Conservation (phyloP, 495 filamentous ascomycete species). For the Hypoxylon perforatum region DNA sequence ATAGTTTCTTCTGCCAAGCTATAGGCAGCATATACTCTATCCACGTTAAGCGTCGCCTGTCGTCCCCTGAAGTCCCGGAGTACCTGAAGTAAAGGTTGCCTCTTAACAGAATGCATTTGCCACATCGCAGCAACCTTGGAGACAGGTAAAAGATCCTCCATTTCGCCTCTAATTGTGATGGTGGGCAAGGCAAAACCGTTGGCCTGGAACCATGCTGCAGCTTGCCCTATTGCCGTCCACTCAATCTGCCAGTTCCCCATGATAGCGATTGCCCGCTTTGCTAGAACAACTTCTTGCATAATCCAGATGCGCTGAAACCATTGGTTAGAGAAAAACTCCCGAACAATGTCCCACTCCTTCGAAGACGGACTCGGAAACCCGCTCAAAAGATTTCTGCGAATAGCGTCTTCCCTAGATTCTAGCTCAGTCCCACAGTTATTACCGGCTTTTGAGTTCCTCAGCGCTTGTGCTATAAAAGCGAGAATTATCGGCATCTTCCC, state of each 20-base stretch:
- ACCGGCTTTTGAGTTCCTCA: constrained; percentile 25
- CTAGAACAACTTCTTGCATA: constrained; percentile 37
- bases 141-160: constrained; percentile 23
- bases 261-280: constrained; percentile 24
- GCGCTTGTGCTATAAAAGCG: constrained; percentile 28
- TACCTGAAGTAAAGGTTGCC: constrained; percentile 27
- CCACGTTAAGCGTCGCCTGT: constrained; percentile 27
- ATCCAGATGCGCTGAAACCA: constrained; percentile 42
- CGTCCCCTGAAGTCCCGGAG: constrained; percentile 28
- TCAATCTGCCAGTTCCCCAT: constrained; percentile 32
- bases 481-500: constrained; percentile 30
- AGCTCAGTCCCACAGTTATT: constrained; percentile 10
- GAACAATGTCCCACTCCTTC: constrained; percentile 22
- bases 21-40: constrained; percentile 33
- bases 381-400: constrained; percentile 21
- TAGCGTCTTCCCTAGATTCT: constrained; percentile 16
- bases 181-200: constrained; percentile 29
- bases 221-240: constrained; percentile 26
- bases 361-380: constrained; percentile 18
- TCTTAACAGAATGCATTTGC: constrained; percentile 20
- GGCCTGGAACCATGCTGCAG: constrained; percentile 24
- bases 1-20: constrained; percentile 32
- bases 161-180: constrained; percentile 13
- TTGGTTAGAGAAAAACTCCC: constrained; percentile 22
- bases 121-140: constrained; percentile 28